Evolutionary conservation across 2,329 filamentous ascomycete genomes (phyloP), one percentile per base, ranked within the genome.

Genomic region (Thelonectria olida): DNA sequence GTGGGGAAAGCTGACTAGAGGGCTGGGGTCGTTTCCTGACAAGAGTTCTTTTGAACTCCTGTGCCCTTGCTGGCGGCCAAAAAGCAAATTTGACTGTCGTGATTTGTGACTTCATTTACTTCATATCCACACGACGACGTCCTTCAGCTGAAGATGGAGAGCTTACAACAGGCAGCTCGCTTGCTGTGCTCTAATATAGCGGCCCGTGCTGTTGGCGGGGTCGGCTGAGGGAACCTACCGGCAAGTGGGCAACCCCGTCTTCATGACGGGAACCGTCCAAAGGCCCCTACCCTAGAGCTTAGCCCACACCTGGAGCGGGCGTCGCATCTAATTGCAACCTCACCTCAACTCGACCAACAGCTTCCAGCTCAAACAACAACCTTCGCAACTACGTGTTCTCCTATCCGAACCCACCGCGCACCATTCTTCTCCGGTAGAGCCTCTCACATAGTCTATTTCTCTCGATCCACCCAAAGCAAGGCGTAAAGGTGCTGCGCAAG

Each of bases 281-380:
- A 31, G 28, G 28, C 28, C 7, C 28, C 10, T 31, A 31, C 28
- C 50, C 50, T 54, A 12, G 25, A 54, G 25, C 23, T 5, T 20
- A 5, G 4, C 10, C 45, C 45, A 49, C 45, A 17, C 27, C n/a
- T n/a, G 9, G 34, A 20, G 19, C 52, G 36, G 45, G 27, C 34
- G 28, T 47, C 31, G 42, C 52, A 48, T 25, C 28, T 39, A 48
- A 31, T 23, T 38, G 22, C 42, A 48, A 39, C 42, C 31, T 55
- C 42, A 44, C 34, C 31, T 23, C 48, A 51, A 51, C 48, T 15
- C n/a, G n/a, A n/a, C n/a, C n/a, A n/a, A n/a, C n/a, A n/a, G n/a
- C n/a, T n/a, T n/a, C n/a, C n/a, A n/a, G n/a, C n/a, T n/a, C n/a
- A n/a, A n/a, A n/a, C n/a, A n/a, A n/a, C n/a, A n/a, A n/a, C n/a